phyloP scores from a whole-genome alignment of 225 moss, liverwort and hornwort species.

The Pseudisothecium myosuroides region DNA sequence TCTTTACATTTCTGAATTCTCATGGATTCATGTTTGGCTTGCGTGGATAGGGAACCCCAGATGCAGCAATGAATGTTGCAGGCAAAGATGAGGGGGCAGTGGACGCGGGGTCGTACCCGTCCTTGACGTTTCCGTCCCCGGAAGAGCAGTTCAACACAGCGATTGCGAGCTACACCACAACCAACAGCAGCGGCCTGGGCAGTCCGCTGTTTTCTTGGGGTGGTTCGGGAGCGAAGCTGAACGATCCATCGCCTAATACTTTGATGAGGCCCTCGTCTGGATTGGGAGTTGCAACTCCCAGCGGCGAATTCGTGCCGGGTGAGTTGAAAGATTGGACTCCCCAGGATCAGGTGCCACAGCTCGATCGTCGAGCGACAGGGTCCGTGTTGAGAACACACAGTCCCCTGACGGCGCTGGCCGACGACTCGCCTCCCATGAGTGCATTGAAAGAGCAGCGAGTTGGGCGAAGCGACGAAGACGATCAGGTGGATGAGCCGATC shows the following conservation, averaged over 20 bases:
- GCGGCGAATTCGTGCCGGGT: slow-evolving; percentile 7
- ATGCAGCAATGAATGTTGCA: neutral
- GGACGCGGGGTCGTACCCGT: neutral
- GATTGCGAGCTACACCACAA: slow-evolving; percentile 5
- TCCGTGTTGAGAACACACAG: slow-evolving; percentile 12
- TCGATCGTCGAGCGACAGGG: neutral
- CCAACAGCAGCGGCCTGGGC: neutral
- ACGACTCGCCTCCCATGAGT: neutral
- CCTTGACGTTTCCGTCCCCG: slow-evolving; percentile 20
- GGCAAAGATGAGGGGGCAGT: neutral
- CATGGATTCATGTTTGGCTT: neutral
- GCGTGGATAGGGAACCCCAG: slow-evolving; percentile 10
- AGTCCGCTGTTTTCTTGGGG: slow-evolving; percentile 36
- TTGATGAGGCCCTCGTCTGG: neutral
- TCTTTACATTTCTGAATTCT: neutral
- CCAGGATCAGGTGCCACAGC: neutral
- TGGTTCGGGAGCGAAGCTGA: neutral
- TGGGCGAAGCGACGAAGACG: neutral
- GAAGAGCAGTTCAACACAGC: slow-evolving; percentile 33
- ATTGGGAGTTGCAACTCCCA: neutral
- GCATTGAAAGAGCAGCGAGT: neutral
- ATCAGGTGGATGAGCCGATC: slow-evolving; percentile 3
- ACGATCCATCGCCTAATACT: neutral
- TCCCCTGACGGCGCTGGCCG: slow-evolving; percentile 26
- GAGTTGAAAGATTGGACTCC: slow-evolving; percentile 25